phyloP scores from a whole-genome alignment of 2,329 filamentous ascomycete genomes.

The Chalara sp. region DNA sequence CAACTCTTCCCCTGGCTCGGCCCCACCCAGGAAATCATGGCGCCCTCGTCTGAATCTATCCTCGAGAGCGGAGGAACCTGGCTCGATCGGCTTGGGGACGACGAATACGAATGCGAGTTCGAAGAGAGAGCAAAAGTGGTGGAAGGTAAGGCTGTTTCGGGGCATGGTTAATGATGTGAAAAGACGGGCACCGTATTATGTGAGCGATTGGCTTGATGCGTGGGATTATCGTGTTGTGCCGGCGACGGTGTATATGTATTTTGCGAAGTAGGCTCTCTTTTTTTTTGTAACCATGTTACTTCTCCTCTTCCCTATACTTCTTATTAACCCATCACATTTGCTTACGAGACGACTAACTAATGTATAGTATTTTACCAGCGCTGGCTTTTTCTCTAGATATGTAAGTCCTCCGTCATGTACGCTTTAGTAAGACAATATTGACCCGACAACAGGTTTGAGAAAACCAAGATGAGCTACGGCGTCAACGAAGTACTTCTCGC shows the following conservation, averaged over 20 bases:
- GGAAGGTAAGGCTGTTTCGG: conserved; percentile 66
- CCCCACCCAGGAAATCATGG: conserved; percentile 13
- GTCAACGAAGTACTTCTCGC: conserved; percentile 88
- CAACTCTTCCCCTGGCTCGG: background rate
- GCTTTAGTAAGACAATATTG: background rate
- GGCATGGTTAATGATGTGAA: conserved; percentile 77
- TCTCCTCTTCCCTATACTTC: background rate
- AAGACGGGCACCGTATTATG: conserved; percentile 68
- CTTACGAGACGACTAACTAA: background rate
- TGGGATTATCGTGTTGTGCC: conserved; percentile 88
- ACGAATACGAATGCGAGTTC: background rate
- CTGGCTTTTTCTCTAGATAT: conserved; percentile 88
- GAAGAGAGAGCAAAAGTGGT: conserved; percentile 46
- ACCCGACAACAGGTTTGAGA: conserved; percentile 50
- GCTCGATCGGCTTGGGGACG: conserved; percentile 2
- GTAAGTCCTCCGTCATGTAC: conserved; percentile 29
- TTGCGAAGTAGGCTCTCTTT: conserved; percentile 64
- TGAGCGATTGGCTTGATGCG: conserved; percentile 77
- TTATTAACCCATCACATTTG: background rate
- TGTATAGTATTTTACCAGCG: conserved; percentile 69
- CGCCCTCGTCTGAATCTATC: conserved; percentile 8
- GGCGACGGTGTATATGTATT: conserved; percentile 89
- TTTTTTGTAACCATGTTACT: background rate
- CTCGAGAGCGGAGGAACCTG: conserved; percentile 1
- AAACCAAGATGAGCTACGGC: conserved; percentile 76